Base-by-base conservation (phyloP, 352 stramenopile genomes). In the Pythium utonaiense region DNA sequence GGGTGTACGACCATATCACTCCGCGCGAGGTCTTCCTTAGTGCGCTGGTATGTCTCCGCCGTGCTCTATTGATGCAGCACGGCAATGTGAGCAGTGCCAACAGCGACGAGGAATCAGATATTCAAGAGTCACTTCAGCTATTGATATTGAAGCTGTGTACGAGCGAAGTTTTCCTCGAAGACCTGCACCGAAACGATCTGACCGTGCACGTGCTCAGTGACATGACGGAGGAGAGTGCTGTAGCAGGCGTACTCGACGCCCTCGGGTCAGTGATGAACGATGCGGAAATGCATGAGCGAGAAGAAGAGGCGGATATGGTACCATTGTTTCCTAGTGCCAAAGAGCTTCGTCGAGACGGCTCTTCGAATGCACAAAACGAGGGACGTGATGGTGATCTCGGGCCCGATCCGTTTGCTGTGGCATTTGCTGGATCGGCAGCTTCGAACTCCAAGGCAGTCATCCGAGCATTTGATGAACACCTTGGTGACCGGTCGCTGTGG, bases 21-120 rank as follows among this genome's bases (percentile, higher is more conserved):
- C 88, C 79, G 9, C 83, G 84, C 33, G 78, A 93, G 9, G 79
- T 95, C 4, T 89, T 94, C n/a, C 72, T 93, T 6, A 75, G 73
- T 41, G 83, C 83, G 3, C 66, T 95, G 27, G 78, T 88, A 0
- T 86, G 82, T 54, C 68, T 95, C 30, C 80, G 81, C 6, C 79
- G 79, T 2, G 81, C 82, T 3, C 33, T 93, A 19, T 49, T 89
- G 2, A 57, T 89, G 2, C 82, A 91, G 40, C 74, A 76, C 24
- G 71, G 70, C 5, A 54, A 50, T 19, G 6, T 45, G 38, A 48
- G 9, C 34, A 19, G 17, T 8, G 31, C 19, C 8, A 21, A 66
- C 25, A 49, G 68, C 7, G 67, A 73, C 2, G 14, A 24, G 5
- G 45, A 62, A 19, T 69, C 62, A 3, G 55, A 69, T 19, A 22